Conservation (phyloP, 176 grass and related monocot species). For the Canna indica region DNA sequence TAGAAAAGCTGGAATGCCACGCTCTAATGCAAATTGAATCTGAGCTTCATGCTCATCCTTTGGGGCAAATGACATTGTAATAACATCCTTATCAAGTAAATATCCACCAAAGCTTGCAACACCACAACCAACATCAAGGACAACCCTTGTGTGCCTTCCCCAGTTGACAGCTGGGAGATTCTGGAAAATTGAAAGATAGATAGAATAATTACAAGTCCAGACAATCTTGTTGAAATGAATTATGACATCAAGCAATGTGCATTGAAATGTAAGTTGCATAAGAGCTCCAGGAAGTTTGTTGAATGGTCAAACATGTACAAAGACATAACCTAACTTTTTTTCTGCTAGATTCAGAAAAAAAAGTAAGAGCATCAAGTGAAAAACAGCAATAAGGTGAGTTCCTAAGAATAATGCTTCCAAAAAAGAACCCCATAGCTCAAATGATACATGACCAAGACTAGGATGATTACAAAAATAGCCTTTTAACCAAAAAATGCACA, state of each 20-base stretch:
- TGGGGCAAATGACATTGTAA: constrained; percentile 88
- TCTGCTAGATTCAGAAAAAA: background rate
- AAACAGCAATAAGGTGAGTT: constrained; percentile 8
- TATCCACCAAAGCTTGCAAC: constrained; percentile 91
- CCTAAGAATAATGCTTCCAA: background rate
- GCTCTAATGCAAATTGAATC: constrained; percentile 86
- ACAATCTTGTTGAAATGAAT: background rate
- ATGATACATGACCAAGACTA: background rate
- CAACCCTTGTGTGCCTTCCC: constrained; percentile 64
- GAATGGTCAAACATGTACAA: background rate
- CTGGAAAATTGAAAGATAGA: constrained; percentile 25
- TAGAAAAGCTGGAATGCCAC: constrained; percentile 75
- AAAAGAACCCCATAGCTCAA: background rate
- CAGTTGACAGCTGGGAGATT: constrained; percentile 63
- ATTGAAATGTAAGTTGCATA: background rate
- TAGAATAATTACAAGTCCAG: background rate
- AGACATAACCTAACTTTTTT: background rate
- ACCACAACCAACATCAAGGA: constrained; percentile 88
- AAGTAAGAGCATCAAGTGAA: constrained; percentile 21
- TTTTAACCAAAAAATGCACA: background rate
- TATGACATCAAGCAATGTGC: background rate
- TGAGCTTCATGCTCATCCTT: constrained; percentile 98
- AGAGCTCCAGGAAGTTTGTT: background rate
- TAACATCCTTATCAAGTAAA: constrained; percentile 81
- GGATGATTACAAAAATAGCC: background rate